These are phyloP conservation scores for Xylariaceae sp. DNA, from an alignment of 2,329 filamentous ascomycete species.

Conservation along the genomic window DNA sequence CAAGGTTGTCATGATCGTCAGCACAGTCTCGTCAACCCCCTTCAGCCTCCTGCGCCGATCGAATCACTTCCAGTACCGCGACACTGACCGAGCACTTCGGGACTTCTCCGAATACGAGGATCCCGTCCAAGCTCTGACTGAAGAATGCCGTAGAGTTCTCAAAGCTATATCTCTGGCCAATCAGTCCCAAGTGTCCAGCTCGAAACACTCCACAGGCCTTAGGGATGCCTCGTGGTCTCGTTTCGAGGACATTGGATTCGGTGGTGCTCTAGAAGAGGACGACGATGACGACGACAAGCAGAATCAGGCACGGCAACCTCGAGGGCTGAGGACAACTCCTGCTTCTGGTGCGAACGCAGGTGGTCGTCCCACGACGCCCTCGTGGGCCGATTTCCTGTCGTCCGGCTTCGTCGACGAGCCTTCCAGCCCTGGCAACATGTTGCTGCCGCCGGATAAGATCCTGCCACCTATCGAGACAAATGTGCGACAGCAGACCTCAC, in stretches of 20 bases:
- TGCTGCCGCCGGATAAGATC: conserved; percentile 87
- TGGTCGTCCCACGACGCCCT: conserved; percentile 85
- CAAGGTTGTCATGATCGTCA: conserved; percentile 94
- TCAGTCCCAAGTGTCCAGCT: conserved; percentile 67
- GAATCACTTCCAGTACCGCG: conserved; percentile 91
- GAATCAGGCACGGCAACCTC: conserved; percentile 28
- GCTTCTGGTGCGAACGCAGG: conserved; percentile 59
- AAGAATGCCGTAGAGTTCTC: conserved; percentile 88
- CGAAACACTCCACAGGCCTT: conserved; percentile 63
- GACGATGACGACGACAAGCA: conserved; percentile 47
- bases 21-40: conserved; percentile 87
- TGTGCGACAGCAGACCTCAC: conserved; percentile 73
- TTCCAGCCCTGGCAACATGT: conserved; percentile 55
- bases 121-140: conserved; percentile 77
- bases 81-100: conserved; percentile 76
- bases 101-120: conserved; percentile 86
- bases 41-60: conserved; percentile 85
- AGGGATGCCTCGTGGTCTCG: conserved; percentile 91
- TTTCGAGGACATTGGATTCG: conserved; percentile 92
- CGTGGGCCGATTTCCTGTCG: conserved; percentile 96
- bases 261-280: conserved; percentile 64
- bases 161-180: conserved; percentile 83
- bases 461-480: conserved; percentile 73
- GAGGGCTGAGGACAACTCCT: conserved; percentile 56
- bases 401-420: conserved; percentile 80